phyloP scores from a whole-genome alignment of 768 basidiomycete species.

The Naganishia randhawae region DNA sequence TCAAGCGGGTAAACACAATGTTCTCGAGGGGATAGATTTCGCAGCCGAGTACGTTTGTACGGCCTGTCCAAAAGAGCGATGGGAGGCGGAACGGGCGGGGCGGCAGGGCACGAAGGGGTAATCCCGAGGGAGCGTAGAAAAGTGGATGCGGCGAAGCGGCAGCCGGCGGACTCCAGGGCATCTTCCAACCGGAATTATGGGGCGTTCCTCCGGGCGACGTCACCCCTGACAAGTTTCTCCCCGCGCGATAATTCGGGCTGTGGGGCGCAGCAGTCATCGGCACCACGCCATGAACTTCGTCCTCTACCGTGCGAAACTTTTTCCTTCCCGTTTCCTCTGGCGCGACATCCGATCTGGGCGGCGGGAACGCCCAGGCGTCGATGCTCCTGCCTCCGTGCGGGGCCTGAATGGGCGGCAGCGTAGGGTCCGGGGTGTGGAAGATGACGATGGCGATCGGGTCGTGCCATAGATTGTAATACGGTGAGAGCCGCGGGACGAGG shows the following conservation, averaged over 20 bases:
- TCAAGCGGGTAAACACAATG: conserved; percentile 53
- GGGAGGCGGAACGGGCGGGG: conserved; percentile 43
- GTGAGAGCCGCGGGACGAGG: conserved; percentile 65
- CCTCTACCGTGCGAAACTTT: conserved; percentile 36
- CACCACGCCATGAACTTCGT: conserved; percentile 38
- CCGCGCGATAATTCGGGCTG: background rate
- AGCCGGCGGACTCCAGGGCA: conserved; percentile 41
- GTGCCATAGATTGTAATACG: conserved; percentile 65
- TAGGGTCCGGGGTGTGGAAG: conserved; percentile 56
- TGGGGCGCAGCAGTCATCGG: conserved; percentile 46
- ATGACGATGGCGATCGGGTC: conserved; percentile 69
- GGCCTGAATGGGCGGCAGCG: conserved; percentile 37
- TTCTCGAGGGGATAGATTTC: conserved; percentile 48
- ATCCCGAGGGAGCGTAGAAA: background rate
- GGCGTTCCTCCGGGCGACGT: conserved; percentile 22
- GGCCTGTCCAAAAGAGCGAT: conserved; percentile 45
- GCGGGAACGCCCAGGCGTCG: conserved; percentile 70
- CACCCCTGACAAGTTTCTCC: background rate
- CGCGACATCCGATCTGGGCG: conserved; percentile 52
- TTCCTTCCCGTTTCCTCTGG: conserved; percentile 46
- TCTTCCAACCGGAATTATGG: conserved; percentile 36
- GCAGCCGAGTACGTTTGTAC: conserved; percentile 41
- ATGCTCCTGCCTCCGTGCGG: conserved; percentile 56
- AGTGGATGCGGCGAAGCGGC: conserved; percentile 28
- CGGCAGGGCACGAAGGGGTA: conserved; percentile 30